Conservation (phyloP, 2,329 filamentous ascomycete species). For the Aspergillus nomiae region DNA sequence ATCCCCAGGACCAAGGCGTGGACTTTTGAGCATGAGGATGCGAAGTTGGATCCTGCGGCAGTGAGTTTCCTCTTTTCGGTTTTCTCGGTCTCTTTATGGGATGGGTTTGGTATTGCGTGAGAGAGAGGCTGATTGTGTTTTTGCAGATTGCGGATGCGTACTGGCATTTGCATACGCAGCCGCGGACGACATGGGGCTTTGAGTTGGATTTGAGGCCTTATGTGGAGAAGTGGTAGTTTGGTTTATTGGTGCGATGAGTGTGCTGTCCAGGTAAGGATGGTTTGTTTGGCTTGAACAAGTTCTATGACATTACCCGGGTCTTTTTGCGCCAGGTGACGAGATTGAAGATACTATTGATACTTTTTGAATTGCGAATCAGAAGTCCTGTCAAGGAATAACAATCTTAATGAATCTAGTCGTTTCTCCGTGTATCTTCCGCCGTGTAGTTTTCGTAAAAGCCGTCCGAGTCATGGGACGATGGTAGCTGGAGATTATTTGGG, state of each 20-base stretch:
- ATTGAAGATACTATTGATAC: no score
- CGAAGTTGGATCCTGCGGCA: slow-evolving; percentile 73
- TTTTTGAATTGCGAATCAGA: no score
- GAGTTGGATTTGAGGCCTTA: slow-evolving; percentile 80
- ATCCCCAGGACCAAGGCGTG: slow-evolving; percentile 69
- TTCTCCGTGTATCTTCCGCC: not conserved
- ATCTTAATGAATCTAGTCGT: not conserved
- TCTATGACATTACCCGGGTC: no score
- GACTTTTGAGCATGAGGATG: slow-evolving; percentile 59
- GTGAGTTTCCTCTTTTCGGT: slow-evolving; percentile 52
- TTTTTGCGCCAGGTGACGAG: no score
- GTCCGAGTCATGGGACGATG: not conserved
- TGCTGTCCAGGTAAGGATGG: accelerated
- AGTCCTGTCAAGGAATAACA: not conserved
- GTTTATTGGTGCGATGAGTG: not conserved
- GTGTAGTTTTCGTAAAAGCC: no score
- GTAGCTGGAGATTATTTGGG: not conserved
- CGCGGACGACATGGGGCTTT: slow-evolving; percentile 75
- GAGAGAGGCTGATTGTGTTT: slow-evolving; percentile 5
- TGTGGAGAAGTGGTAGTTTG: slow-evolving; percentile 76
- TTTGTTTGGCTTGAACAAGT: not conserved
- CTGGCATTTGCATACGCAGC: slow-evolving; percentile 82
- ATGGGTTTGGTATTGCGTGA: slow-evolving; percentile 3
- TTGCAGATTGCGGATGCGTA: slow-evolving; percentile 80
- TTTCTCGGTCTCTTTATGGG: not conserved